phyloP scores from a whole-genome alignment of 2,329 filamentous ascomycete species.

The Colletotrichum scovillei region DNA sequence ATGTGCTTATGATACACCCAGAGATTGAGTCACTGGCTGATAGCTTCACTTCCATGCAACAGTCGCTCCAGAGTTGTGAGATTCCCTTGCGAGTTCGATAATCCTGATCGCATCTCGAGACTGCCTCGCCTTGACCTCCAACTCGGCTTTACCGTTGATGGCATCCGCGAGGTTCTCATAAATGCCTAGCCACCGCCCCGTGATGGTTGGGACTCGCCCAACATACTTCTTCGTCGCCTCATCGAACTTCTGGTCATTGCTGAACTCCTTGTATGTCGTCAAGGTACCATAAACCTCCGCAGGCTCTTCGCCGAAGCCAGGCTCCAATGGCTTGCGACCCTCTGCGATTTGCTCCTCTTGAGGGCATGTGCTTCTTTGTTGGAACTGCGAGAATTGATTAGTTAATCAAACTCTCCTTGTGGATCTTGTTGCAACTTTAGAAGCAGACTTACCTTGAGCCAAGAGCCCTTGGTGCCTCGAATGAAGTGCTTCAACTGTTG shows the following conservation, averaged over 20 bases:
- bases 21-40: too few relatives aligned
- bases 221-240: slow-evolving; percentile 45
- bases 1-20: too few relatives aligned
- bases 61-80: slow-evolving; percentile 45
- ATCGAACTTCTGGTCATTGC: slow-evolving; percentile 44
- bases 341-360: slow-evolving; percentile 49
- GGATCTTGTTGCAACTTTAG: not conserved
- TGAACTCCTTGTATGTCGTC: slow-evolving; percentile 50
- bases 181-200: slow-evolving; percentile 51
- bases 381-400: slow-evolving; percentile 17
- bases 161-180: slow-evolving; percentile 55
- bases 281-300: slow-evolving; percentile 43
- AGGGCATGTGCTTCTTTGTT: slow-evolving; percentile 44
- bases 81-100: slow-evolving; percentile 55
- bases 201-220: slow-evolving; percentile 51
- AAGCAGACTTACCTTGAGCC: slow-evolving; percentile 47
- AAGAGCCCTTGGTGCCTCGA: slow-evolving; percentile 67
- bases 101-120: slow-evolving; percentile 51
- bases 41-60: slow-evolving; percentile 40
- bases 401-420: not conserved
- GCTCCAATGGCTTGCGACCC: slow-evolving; percentile 41
- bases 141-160: slow-evolving; percentile 49
- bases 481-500: slow-evolving; percentile 73
- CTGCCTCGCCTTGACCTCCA: slow-evolving; percentile 52
- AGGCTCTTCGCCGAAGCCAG: slow-evolving; percentile 48